Conservation (phyloP, 805 yeast genomes). For the Lachancea thermotolerans region DNA sequence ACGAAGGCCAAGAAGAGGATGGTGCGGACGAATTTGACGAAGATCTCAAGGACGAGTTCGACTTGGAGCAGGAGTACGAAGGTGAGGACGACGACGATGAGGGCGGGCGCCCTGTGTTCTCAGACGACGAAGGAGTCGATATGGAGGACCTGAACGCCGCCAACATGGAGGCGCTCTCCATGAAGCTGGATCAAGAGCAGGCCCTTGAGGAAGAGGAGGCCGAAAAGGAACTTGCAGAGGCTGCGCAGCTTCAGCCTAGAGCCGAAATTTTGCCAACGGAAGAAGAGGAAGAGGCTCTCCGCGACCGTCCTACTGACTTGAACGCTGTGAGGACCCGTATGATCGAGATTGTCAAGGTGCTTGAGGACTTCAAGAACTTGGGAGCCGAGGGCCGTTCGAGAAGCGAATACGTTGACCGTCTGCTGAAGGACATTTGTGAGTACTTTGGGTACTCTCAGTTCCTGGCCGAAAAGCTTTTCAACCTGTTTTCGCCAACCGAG, state of each 20-base stretch:
- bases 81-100: constrained; percentile 33
- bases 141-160: constrained; percentile 71
- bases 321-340: constrained; percentile 85
- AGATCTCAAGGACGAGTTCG: constrained; percentile 42
- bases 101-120: constrained; percentile 61
- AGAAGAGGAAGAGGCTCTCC: constrained; percentile 53
- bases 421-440: constrained; percentile 78
- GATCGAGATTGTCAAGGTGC: constrained; percentile 89
- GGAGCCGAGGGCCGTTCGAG: constrained; percentile 86
- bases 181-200: constrained; percentile 53
- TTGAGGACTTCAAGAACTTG: constrained; percentile 78
- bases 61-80: constrained; percentile 50
- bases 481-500: constrained; percentile 88
- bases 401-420: constrained; percentile 70
- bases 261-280: constrained; percentile 70
- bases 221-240: constrained; percentile 53
- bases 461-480: constrained; percentile 89
- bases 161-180: constrained; percentile 75
- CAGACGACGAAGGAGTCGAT: constrained; percentile 66
- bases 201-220: constrained; percentile 57
- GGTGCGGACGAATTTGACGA: constrained; percentile 21
- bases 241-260: constrained; percentile 57
- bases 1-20: constrained; percentile 33
- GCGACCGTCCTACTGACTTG: constrained; percentile 60
- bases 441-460: constrained; percentile 91